Evolutionary conservation across 2,329 filamentous ascomycete genomes (phyloP).

Genomic region (Chaetomium strumarium): DNA sequence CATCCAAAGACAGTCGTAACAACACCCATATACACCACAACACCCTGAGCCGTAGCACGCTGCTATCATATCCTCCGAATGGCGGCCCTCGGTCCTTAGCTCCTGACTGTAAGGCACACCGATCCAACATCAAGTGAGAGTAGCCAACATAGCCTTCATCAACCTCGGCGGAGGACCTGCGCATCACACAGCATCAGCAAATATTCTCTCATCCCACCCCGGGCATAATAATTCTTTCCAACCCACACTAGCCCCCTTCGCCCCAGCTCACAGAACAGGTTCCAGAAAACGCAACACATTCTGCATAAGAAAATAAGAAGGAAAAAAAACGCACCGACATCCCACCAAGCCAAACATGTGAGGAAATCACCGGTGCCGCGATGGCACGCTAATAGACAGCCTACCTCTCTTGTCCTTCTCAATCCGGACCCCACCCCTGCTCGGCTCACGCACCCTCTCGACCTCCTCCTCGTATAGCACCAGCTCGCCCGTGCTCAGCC

Average conservation of each 20-base stretch:
- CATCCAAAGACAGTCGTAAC: neutral
- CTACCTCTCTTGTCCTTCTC: constrained; percentile 95
- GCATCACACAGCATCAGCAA: constrained; percentile 23
- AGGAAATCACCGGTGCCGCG: constrained; percentile 46
- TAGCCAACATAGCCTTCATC: constrained; percentile 65
- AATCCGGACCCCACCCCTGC: constrained; percentile 56
- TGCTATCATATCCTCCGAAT: neutral
- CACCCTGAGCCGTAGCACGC: neutral
- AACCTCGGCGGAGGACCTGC: constrained; percentile 58
- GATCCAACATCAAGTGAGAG: constrained; percentile 48
- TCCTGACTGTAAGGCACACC: neutral
- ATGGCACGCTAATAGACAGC: constrained; percentile 78
- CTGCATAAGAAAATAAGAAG: neutral
- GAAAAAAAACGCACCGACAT: constrained; percentile 31
- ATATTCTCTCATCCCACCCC: too few relatives aligned
- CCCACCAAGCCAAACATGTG: constrained; percentile 33
- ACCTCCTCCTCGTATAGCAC: constrained; percentile 58
- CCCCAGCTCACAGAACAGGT: neutral
- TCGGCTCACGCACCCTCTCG: constrained; percentile 47
- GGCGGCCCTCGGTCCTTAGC: neutral
- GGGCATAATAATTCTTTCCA: too few relatives aligned
- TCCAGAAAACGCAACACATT: too few relatives aligned
- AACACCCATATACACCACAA: neutral
- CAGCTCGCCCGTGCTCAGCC: constrained; percentile 54
- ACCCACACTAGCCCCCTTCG: neutral